Conservation (phyloP, 176 grass and related monocot species). For the Thalia dealbata region DNA sequence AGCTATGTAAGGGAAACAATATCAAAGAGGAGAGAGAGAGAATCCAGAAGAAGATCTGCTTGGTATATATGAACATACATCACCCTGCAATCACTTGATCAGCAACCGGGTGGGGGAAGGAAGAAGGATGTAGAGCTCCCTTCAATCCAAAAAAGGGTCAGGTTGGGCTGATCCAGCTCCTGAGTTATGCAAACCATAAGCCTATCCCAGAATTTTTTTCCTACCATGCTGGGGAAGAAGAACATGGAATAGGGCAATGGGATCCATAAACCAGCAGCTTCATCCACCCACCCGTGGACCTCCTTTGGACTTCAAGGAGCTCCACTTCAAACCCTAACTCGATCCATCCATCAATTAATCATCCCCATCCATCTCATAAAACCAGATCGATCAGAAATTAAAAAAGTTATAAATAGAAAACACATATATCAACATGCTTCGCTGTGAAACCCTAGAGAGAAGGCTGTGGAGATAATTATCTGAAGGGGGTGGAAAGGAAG, state of each 20-base stretch:
- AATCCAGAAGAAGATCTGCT: too few species aligned
- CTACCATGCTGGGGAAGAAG: too few species aligned
- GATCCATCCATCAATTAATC: not conserved
- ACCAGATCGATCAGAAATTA: too few species aligned
- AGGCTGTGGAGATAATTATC: too few species aligned
- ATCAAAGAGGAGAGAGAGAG: too few species aligned
- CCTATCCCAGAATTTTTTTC: conserved; percentile 23
- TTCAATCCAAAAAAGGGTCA: conserved; percentile 40
- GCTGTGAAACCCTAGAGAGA: too few species aligned
- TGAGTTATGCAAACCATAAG: conserved; percentile 31
- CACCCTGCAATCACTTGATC: too few species aligned
- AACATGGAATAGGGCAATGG: conserved; percentile 30
- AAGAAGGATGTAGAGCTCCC: conserved; percentile 30
- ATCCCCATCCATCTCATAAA: not conserved
- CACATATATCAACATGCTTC: too few species aligned
- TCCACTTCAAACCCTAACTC: conserved; percentile 15
- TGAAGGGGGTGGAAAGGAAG: too few species aligned
- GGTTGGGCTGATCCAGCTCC: conserved; percentile 28
- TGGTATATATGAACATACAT: too few species aligned
- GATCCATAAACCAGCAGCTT: conserved; percentile 41
- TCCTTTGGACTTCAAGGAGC: conserved; percentile 33
- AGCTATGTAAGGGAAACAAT: too few species aligned
- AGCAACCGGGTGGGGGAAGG: not conserved
- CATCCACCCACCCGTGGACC: conserved; percentile 22
- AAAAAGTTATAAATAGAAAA: too few species aligned